Percentiles rank a stretch among this genome's conserved stretches.
Conservation (phyloP, 257 asterid species). For the Fraxinus quadrangulata region DNA sequence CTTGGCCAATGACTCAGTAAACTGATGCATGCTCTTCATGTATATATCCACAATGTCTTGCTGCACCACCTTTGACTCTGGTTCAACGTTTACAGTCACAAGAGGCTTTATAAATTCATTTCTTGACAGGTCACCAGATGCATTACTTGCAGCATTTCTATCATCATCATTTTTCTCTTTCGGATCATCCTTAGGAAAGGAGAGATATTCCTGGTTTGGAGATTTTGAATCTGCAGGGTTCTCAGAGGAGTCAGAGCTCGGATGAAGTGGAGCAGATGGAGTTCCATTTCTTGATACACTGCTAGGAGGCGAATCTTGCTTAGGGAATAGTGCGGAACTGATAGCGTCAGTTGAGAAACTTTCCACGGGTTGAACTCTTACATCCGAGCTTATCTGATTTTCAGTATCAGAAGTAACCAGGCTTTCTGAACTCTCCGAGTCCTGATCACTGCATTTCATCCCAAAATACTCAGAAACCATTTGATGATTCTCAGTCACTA, state of each 20-base stretch:
- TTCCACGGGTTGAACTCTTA: slow-evolving; percentile 42
- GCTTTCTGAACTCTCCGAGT: slow-evolving; percentile 62
- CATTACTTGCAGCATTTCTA: slow-evolving; percentile 45
- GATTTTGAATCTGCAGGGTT: slow-evolving; percentile 50
- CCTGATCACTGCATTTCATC: slow-evolving; percentile 52
- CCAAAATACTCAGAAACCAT: slow-evolving; percentile 89
- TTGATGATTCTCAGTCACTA: slow-evolving; percentile 67
- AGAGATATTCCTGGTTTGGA: slow-evolving; percentile 40
- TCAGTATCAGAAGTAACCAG: slow-evolving; percentile 61
- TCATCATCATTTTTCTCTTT: slow-evolving; percentile 40
- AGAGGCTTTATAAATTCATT: slow-evolving; percentile 48
- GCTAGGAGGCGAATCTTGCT: slow-evolving; percentile 68
- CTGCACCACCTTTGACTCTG: slow-evolving; percentile 79
- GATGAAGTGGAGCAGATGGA: slow-evolving; percentile 49
- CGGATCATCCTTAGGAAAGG: slow-evolving; percentile 43
- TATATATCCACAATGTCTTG: slow-evolving; percentile 97
- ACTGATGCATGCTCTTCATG: slow-evolving; percentile 99
- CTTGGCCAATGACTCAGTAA: slow-evolving; percentile 86
- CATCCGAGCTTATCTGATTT: slow-evolving; percentile 48
- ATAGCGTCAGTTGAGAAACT: slow-evolving; percentile 35
- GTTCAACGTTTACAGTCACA: slow-evolving; percentile 55
- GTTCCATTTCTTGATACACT: slow-evolving; percentile 52
- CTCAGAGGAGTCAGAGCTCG: slow-evolving; percentile 53
- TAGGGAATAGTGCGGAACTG: slow-evolving; percentile 30
- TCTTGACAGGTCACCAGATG: slow-evolving; percentile 33